These are phyloP conservation scores for Centaurea solstitialis DNA, from an alignment of 129 eudicot species.

Conservation along the genomic window DNA sequence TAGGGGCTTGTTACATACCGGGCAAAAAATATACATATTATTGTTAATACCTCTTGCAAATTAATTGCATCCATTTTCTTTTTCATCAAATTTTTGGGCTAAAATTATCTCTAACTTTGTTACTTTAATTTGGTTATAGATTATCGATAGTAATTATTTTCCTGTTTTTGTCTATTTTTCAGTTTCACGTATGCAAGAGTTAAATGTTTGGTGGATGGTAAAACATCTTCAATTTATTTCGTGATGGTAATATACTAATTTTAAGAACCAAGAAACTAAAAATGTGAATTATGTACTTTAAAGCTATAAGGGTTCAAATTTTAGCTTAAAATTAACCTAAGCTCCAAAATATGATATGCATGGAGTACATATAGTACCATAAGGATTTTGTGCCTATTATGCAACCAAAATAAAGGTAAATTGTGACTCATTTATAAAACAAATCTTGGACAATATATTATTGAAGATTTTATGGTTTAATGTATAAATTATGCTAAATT, in stretches of 20 bases:
- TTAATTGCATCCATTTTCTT: background rate
- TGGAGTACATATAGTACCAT: too few relatives aligned
- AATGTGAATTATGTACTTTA: background rate
- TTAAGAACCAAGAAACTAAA: background rate
- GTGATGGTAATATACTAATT: background rate
- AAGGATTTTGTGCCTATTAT: background rate
- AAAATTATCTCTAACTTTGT: too few relatives aligned
- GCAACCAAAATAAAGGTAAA: background rate
- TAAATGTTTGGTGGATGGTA: background rate
- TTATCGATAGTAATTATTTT: too few relatives aligned
- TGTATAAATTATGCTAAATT: background rate
- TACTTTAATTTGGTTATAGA: too few relatives aligned
- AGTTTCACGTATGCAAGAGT: background rate
- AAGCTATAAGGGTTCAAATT: background rate
- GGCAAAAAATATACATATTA: background rate
- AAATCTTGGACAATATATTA: background rate
- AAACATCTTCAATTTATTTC: too few relatives aligned
- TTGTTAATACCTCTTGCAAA: background rate
- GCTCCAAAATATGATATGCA: too few relatives aligned
- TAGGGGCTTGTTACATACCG: too few relatives aligned
- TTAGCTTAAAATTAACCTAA: background rate
- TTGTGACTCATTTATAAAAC: background rate
- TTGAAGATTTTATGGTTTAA: background rate
- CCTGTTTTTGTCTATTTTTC: background rate
- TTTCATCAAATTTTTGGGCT: background rate